These are phyloP conservation scores for Basipetospora sp. DNA, from an alignment of 2,329 filamentous ascomycete genomes.

Conservation along the genomic window DNA sequence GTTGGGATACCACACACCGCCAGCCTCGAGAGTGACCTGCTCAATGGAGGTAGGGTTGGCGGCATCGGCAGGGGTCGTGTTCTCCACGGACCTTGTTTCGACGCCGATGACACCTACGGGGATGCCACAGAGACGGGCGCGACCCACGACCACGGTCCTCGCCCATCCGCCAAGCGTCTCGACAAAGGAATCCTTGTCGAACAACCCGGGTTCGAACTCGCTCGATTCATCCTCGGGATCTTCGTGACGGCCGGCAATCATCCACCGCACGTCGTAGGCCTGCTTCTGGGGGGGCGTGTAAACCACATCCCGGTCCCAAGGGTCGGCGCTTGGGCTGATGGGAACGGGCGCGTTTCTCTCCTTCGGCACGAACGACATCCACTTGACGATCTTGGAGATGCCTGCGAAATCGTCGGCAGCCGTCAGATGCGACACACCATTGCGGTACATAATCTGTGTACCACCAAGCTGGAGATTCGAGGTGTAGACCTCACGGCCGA, in stretches of 20 bases:
- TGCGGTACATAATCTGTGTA: constrained; percentile 99
- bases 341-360: constrained; percentile 86
- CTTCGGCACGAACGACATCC: constrained; percentile 94
- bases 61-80: constrained; percentile 87
- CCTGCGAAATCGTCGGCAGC: constrained; percentile 95
- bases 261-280: constrained; percentile 81
- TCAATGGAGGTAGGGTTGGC: constrained; percentile 98
- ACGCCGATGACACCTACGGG: constrained; percentile 97
- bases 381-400: constrained; percentile 93
- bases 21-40: constrained; percentile 84
- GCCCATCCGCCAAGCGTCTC: constrained; percentile 96
- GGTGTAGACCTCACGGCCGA: constrained; percentile 95
- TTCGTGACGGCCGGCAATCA: constrained; percentile 62
- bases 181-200: constrained; percentile 92
- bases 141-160: constrained; percentile 87
- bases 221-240: constrained; percentile 48
- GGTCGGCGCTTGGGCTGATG: constrained; percentile 71
- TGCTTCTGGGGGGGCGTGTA: constrained; percentile 74
- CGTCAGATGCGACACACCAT: constrained; percentile 98
- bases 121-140: constrained; percentile 89
- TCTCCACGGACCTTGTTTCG: constrained; percentile 90
- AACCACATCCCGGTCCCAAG: constrained; percentile 82
- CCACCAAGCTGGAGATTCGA: constrained; percentile 98
- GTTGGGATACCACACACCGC: constrained; percentile 99
- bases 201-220: constrained; percentile 71